Percentiles rank a stretch among this genome's conserved stretches.
These are phyloP conservation scores for Piromyces sp. DNA, from an alignment of 192 early-diverging fungal genomes.

Conservation along the genomic window DNA sequence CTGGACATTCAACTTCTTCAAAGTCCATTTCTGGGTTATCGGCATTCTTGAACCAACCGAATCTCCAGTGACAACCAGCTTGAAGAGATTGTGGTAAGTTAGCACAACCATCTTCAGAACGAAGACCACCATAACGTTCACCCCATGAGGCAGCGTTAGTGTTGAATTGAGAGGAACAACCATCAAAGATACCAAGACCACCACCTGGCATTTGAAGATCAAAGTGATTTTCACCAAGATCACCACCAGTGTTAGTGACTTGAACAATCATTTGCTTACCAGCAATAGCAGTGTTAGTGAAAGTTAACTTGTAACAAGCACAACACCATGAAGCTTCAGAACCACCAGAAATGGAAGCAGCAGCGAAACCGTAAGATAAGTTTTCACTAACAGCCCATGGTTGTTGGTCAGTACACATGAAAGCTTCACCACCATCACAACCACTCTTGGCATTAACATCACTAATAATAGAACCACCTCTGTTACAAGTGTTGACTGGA, in stretches of 20 bases:
- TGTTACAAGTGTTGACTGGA: neutral
- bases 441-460: neutral
- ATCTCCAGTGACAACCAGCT: neutral
- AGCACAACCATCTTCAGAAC: neutral
- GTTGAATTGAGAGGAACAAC: constrained; percentile 3
- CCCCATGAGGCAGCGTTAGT: constrained; percentile 4
- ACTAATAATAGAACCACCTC: neutral
- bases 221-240: neutral
- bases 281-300: neutral
- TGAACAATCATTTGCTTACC: constrained; percentile 3
- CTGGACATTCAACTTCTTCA: constrained; percentile 1
- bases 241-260: constrained; percentile 2
- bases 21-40: constrained; percentile 1
- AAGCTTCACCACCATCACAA: constrained; percentile 1
- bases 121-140: constrained; percentile 1
- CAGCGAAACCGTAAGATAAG: constrained; percentile 4
- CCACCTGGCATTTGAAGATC: neutral
- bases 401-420: constrained; percentile 2
- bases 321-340: neutral
- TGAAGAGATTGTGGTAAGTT: neutral
- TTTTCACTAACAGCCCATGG: neutral
- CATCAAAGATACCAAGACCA: constrained; percentile 5
- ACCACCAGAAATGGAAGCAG: neutral
- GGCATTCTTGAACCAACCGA: constrained; percentile 4
- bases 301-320: constrained; percentile 2